A percentile compares a stretch with the other conserved stretches of the same genome.
These are phyloP conservation scores for Zygoascus meyerae DNA, from an alignment of 1,139 yeast species.

Conservation along the genomic window DNA sequence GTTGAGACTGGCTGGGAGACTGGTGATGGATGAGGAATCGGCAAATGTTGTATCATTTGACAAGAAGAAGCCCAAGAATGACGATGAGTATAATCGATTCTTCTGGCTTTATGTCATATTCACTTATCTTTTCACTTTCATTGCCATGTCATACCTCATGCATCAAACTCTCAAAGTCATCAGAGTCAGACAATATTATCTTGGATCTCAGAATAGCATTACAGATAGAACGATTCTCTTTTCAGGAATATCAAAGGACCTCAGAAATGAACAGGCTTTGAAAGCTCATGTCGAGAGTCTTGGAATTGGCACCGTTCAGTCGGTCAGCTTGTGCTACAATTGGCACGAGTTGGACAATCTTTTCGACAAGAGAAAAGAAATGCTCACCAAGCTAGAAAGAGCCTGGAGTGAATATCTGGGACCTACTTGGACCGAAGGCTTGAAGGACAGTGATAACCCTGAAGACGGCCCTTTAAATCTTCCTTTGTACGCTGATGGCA, in stretches of 20 bases:
- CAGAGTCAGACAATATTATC: conserved; percentile 67
- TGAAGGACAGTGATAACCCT: conserved; percentile 10
- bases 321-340: conserved; percentile 73
- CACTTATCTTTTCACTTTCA: conserved; percentile 73
- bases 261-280: conserved; percentile 63
- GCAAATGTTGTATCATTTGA: neutral
- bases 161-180: conserved; percentile 69
- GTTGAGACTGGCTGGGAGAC: neutral
- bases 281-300: conserved; percentile 69
- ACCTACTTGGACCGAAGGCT: conserved; percentile 28
- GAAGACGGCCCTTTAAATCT: neutral
- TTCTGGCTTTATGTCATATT: conserved; percentile 79
- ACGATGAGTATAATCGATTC: conserved; percentile 38
- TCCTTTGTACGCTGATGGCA: conserved; percentile 1
- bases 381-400: conserved; percentile 56
- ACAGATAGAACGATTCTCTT: conserved; percentile 88
- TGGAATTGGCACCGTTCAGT: conserved; percentile 73
- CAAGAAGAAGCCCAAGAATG: conserved; percentile 18
- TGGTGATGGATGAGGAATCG: neutral
- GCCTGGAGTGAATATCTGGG: conserved; percentile 74
- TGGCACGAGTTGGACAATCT: conserved; percentile 70
- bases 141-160: conserved; percentile 57
- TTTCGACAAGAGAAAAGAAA: conserved; percentile 50
- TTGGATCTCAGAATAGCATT: conserved; percentile 84
- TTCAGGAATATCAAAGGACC: conserved; percentile 84